Evolutionary conservation across 1,284 basidiomycete species (phyloP).

Genomic region (Apiotrichum veenhuisii): DNA sequence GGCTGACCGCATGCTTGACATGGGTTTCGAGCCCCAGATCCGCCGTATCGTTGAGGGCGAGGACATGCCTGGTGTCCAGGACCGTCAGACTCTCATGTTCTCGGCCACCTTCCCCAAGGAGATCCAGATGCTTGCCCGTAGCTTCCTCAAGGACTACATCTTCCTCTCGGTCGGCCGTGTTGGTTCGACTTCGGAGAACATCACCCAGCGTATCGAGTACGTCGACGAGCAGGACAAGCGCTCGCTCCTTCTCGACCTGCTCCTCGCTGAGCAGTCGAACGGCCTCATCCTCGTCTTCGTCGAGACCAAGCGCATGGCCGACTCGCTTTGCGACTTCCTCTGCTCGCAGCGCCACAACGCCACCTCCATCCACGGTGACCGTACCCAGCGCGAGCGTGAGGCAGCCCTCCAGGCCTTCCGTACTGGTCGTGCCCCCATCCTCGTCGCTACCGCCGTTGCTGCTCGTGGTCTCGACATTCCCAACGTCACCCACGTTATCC

Average conservation of each 20-base stretch:
- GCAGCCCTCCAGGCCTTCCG: conserved; percentile 93
- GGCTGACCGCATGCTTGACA: conserved; percentile 99
- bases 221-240: conserved; percentile 98
- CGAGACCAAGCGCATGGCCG: conserved; percentile 99
- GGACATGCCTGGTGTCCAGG: conserved; percentile 90
- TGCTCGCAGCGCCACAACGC: conserved; percentile 78
- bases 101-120: conserved; percentile 98
- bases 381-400: conserved; percentile 96
- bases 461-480: conserved; percentile 99
- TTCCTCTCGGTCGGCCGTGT: conserved; percentile 99
- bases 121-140: conserved; percentile 94
- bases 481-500: conserved; percentile 95
- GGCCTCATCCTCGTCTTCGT: conserved; percentile 96
- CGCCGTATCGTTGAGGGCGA: conserved; percentile 95
- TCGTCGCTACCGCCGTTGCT: conserved; percentile 97
- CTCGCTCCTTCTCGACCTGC: conserved; percentile 90
- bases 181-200: conserved; percentile 98
- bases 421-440: conserved; percentile 86
- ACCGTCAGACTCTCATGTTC: conserved; percentile 99
- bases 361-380: conserved; percentile 97
- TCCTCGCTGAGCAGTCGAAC: conserved; percentile 68
- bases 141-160: conserved; percentile 92
- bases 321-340: conserved; percentile 95
- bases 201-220: conserved; percentile 98
- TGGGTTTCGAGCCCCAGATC: conserved; percentile 99